Percentiles rank a stretch among this genome's conserved stretches.
These are phyloP conservation scores for Microdochium bolleyi DNA, from an alignment of 2,329 filamentous ascomycete genomes.

Conservation along the genomic window DNA sequence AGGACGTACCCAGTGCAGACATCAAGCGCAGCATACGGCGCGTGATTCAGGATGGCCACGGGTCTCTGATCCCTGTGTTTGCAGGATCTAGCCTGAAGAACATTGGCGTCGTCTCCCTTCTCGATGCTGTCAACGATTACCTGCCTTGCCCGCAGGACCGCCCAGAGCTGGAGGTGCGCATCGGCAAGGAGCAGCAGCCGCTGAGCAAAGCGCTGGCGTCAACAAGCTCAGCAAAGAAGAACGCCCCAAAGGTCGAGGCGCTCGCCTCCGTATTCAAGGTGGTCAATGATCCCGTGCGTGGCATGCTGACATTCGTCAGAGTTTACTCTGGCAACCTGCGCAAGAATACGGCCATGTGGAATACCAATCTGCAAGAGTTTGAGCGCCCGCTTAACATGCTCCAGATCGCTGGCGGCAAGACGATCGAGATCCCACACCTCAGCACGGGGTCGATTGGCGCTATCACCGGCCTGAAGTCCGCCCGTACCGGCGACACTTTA, in stretches of 20 bases:
- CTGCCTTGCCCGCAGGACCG: constrained; percentile 76
- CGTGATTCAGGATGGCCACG: constrained; percentile 59
- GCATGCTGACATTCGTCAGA: constrained; percentile 83
- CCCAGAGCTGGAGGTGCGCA: constrained; percentile 68
- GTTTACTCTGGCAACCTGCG: constrained; percentile 81
- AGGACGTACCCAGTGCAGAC: constrained; percentile 60
- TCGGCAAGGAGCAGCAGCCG: constrained; percentile 48
- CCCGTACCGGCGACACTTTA: constrained; percentile 90
- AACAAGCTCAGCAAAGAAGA: constrained; percentile 23
- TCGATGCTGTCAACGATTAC: constrained; percentile 83
- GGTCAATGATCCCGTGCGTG: constrained; percentile 76
- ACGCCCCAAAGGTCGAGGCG: constrained; percentile 28
- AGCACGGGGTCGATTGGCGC: constrained; percentile 88
- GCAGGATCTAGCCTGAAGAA: constrained; percentile 90
- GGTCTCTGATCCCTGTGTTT: constrained; percentile 76
- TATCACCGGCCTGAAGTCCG: constrained; percentile 79
- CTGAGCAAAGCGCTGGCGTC: constrained; percentile 29
- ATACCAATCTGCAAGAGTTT: constrained; percentile 72
- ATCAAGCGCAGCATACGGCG: constrained; percentile 69
- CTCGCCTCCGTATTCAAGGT: constrained; percentile 85
- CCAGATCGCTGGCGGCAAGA: constrained; percentile 83
- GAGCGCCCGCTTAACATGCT: constrained; percentile 76
- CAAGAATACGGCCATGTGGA: constrained; percentile 71
- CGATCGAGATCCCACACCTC: constrained; percentile 75
- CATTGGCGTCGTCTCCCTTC: constrained; percentile 83